Conservation (phyloP, 2,329 filamentous ascomycete species). For the Epichloe glyceriae region DNA sequence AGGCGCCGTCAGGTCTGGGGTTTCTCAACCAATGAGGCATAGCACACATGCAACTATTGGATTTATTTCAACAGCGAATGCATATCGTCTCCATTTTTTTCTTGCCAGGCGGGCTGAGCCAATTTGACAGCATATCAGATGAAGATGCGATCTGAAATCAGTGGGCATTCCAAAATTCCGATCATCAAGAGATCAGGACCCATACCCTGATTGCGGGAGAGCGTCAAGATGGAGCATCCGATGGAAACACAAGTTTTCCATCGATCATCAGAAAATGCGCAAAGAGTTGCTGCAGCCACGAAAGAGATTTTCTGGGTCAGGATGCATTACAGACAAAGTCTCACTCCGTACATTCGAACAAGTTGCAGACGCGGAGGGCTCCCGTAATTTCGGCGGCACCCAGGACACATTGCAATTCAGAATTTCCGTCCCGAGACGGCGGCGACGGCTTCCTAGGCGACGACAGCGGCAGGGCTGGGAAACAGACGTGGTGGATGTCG, state of each 20-base stretch:
- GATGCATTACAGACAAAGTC: background rate
- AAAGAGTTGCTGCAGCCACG: background rate
- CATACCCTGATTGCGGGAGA: too few relatives aligned
- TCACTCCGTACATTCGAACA: background rate
- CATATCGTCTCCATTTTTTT: too few relatives aligned
- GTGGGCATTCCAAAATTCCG: too few relatives aligned
- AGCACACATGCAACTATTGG: too few relatives aligned
- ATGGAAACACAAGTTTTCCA: background rate
- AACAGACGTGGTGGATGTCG: background rate
- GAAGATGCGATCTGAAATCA: too few relatives aligned
- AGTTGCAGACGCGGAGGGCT: background rate
- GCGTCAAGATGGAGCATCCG: background rate
- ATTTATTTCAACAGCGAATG: too few relatives aligned
- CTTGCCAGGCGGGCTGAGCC: too few relatives aligned
- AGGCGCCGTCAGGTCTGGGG: too few relatives aligned
- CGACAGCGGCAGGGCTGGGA: background rate
- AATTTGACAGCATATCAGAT: too few relatives aligned
- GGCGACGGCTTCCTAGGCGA: background rate
- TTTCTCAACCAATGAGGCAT: too few relatives aligned
- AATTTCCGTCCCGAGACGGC: background rate
- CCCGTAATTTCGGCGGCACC: background rate
- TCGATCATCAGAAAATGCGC: background rate
- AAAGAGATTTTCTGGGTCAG: background rate
- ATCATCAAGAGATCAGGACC: too few relatives aligned
- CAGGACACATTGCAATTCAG: background rate